phyloP scores from a whole-genome alignment of 164 flowering plant genomes.

The Liquidambar formosana region DNA sequence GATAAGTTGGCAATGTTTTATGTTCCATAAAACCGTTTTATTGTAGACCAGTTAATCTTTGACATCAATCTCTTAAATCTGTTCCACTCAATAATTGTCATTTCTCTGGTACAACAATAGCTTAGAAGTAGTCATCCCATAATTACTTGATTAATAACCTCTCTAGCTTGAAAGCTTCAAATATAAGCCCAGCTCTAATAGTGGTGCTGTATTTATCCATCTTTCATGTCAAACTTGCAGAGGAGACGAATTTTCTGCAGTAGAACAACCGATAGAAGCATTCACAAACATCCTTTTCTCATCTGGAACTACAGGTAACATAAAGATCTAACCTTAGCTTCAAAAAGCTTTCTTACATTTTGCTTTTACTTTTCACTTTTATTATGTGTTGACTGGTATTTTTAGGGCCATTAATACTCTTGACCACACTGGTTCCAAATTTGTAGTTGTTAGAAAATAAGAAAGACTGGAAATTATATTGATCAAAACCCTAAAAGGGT shows the following conservation, averaged over 20 bases:
- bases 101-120: no score
- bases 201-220: slow-evolving; percentile 8
- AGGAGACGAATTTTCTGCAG: slow-evolving; percentile 51
- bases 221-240: slow-evolving; percentile 40
- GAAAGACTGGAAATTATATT: no score
- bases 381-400: not conserved
- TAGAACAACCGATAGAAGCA: slow-evolving; percentile 65
- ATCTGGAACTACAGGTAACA: slow-evolving; percentile 95
- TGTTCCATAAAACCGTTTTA: no score
- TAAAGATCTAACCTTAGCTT: not conserved
- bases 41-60: not conserved
- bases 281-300: slow-evolving; percentile 90
- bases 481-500: no score
- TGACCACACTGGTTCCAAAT: not conserved
- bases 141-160: not conserved
- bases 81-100: not conserved
- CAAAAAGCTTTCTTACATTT: not conserved
- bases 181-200: not conserved
- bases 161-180: not conserved
- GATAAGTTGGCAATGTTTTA: not conserved
- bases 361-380: not conserved
- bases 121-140: no score
- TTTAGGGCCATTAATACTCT: not conserved
- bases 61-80: not conserved
- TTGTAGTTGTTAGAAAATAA: no score